phyloP scores from a whole-genome alignment of 495 filamentous ascomycete species.

The Aspergillus baeticus region DNA sequence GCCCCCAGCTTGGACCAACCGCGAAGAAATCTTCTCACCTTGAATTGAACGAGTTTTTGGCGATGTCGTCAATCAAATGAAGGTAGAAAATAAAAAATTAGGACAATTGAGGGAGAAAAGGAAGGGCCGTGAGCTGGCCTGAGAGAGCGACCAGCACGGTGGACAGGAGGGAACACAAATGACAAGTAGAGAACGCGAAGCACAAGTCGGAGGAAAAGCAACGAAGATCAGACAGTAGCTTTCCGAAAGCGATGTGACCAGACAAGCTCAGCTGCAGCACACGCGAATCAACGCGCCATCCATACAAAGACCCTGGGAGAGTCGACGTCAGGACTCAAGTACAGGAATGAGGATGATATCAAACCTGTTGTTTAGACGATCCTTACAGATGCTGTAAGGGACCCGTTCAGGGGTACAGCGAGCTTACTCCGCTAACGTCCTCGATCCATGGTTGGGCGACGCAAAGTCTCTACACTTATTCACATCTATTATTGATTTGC shows the following conservation, averaged over 20 bases:
- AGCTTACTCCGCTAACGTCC: not conserved
- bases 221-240: not conserved
- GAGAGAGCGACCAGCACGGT: conserved; percentile 4
- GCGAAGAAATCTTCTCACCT: conserved; percentile 3
- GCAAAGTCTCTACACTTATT: too few relatives aligned
- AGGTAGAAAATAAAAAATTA: not conserved
- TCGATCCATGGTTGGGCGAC: conserved; percentile 5
- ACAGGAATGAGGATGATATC: conserved; percentile 2
- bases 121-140: not conserved
- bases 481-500: too few relatives aligned
- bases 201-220: not conserved
- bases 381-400: conserved; percentile 11
- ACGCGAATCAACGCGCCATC: not conserved
- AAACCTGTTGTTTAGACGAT: not conserved
- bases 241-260: not conserved
- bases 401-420: not conserved
- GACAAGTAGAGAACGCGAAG: too few relatives aligned
- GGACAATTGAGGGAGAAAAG: not conserved
- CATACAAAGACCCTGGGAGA: not conserved
- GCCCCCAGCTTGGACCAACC: conserved; percentile 4
- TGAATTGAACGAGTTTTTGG: not conserved
- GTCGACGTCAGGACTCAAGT: not conserved
- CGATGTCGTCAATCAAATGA: conserved; percentile 1
- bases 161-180: not conserved
- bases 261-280: not conserved